A percentile compares a stretch with the other conserved stretches of the same genome.
phyloP scores from a whole-genome alignment of 1,284 basidiomycete species.

The Fomitiporia mediterranea region DNA sequence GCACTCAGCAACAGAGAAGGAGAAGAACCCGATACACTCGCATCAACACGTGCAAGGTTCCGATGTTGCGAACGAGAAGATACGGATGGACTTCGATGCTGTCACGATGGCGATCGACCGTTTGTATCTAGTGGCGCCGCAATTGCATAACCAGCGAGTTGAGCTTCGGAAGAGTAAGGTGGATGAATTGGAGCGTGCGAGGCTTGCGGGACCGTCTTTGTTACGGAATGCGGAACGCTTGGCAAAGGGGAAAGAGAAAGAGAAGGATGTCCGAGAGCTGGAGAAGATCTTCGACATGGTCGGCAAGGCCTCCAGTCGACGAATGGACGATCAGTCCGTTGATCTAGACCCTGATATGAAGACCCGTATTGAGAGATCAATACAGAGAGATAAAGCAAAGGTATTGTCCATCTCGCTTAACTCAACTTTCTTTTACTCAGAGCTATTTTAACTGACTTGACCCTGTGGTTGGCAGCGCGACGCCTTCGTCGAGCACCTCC shows the following conservation, averaged over 20 bases:
- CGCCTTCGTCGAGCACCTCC: conserved; percentile 66
- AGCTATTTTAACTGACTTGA: background rate
- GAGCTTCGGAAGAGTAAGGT: conserved; percentile 69
- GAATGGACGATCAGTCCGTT: conserved; percentile 64
- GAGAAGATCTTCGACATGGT: conserved; percentile 69
- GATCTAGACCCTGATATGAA: conserved; percentile 56
- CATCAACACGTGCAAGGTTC: conserved; percentile 13
- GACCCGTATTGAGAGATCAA: conserved; percentile 45
- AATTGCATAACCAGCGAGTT: conserved; percentile 81
- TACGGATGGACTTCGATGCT: conserved; percentile 75
- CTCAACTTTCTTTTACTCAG: conserved; percentile 5
- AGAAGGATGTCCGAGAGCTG: conserved; percentile 50
- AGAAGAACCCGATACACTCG: conserved; percentile 7
- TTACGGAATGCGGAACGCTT: conserved; percentile 36
- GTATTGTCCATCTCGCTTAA: conserved; percentile 40
- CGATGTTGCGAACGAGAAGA: conserved; percentile 55
- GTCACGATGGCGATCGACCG: conserved; percentile 84
- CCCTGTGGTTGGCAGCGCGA: conserved; percentile 48
- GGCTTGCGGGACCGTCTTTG: conserved; percentile 32
- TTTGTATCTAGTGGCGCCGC: conserved; percentile 76
- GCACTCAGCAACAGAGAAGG: conserved; percentile 15
- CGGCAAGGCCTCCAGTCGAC: conserved; percentile 64
- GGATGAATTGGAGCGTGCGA: conserved; percentile 60
- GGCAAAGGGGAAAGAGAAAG: conserved; percentile 36
- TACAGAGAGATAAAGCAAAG: conserved; percentile 54